These are phyloP conservation scores for Brasilioporus rufonigricans DNA, from an alignment of 768 basidiomycete species.

Conservation along the genomic window DNA sequence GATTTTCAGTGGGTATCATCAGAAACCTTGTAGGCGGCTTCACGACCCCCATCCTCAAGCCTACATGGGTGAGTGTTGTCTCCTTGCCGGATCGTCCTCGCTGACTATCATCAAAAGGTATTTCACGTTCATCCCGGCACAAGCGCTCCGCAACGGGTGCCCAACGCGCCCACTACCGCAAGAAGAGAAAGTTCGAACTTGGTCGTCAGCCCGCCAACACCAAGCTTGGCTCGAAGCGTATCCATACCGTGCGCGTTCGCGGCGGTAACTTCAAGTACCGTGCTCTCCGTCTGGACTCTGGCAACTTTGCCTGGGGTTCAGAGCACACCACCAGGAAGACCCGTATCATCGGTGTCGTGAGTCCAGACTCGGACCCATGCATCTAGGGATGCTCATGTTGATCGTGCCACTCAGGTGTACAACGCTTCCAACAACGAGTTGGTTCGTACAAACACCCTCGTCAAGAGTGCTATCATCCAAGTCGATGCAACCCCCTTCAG, in stretches of 20 bases:
- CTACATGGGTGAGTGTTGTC: slow-evolving; percentile 70
- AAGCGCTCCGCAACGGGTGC: slow-evolving; percentile 94
- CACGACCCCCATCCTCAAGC: slow-evolving; percentile 59
- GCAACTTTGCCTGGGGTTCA: slow-evolving; percentile 99
- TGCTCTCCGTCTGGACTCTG: slow-evolving; percentile 92
- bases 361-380: slow-evolving; percentile 32
- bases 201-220: slow-evolving; percentile 98
- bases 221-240: slow-evolving; percentile 92
- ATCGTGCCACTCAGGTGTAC: slow-evolving; percentile 65
- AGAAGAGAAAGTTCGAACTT: slow-evolving; percentile 99
- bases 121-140: slow-evolving; percentile 95
- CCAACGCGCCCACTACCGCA: slow-evolving; percentile 93
- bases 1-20: slow-evolving; percentile 49
- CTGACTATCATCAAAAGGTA: slow-evolving; percentile 58
- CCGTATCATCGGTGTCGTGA: slow-evolving; percentile 91
- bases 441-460: slow-evolving; percentile 98
- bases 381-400: slow-evolving; percentile 2
- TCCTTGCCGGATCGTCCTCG: not conserved
- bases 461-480: slow-evolving; percentile 96
- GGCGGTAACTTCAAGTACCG: slow-evolving; percentile 96
- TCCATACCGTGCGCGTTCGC: slow-evolving; percentile 93
- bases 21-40: slow-evolving; percentile 39
- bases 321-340: slow-evolving; percentile 95
- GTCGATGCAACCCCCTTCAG: slow-evolving; percentile 98
- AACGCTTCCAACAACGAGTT: slow-evolving; percentile 99